A percentile compares a stretch with the other conserved stretches of the same genome.
phyloP scores from a whole-genome alignment of 257 asterid species.

The Solanum rostratum region DNA sequence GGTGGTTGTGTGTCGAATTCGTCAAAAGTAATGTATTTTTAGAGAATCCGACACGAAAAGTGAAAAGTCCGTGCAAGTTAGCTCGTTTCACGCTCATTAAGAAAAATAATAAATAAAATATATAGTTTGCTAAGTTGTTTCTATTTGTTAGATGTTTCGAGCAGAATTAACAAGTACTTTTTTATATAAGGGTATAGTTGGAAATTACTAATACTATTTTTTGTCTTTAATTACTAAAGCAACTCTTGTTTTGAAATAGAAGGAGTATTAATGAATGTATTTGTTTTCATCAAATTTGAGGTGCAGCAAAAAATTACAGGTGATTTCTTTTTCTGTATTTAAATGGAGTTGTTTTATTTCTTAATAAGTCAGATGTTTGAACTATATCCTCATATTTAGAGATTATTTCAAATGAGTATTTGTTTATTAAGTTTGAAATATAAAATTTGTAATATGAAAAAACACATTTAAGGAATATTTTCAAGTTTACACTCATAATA shows the following conservation, averaged over 20 bases:
- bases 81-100: not conserved
- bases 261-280: not conserved
- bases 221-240: not conserved
- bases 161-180: not conserved
- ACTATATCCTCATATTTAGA: not conserved
- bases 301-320: not conserved
- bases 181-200: not conserved
- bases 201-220: not conserved
- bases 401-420: not conserved
- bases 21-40: too few relatives aligned
- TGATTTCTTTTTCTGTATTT: not conserved
- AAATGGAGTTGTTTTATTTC: not conserved
- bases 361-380: not conserved
- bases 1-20: too few relatives aligned
- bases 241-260: too few relatives aligned
- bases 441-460: not conserved
- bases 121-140: not conserved
- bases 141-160: not conserved
- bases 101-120: not conserved
- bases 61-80: too few relatives aligned
- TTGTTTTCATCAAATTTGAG: not conserved
- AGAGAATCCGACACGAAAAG: too few relatives aligned
- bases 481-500: not conserved
- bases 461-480: not conserved
- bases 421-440: not conserved